Evolutionary conservation across 1,284 basidiomycete species (phyloP), one percentile per base, ranked within the genome.

Genomic region (Leccinum subrobustum): DNA sequence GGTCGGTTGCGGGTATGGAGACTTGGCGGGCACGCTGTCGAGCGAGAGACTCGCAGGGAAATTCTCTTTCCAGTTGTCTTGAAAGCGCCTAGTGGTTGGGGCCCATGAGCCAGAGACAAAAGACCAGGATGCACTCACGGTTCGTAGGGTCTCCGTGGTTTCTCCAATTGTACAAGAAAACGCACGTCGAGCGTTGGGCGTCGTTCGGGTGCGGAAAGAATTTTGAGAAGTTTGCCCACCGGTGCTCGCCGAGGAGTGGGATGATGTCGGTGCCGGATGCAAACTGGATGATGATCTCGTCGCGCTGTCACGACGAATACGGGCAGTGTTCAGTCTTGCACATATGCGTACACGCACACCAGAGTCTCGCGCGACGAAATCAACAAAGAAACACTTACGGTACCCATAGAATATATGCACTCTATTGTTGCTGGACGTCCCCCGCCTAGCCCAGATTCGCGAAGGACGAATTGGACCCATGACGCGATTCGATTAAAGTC

Each of bases 201-300:
- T 71, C 63, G 4, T 64, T 20, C 8, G 62, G 58, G 11, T 50
- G 57, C 60, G 9, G 5, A 7, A 18, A 65, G 2, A 18, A 5
- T 47, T 42, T 59, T 6, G 55, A 48, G 33, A 75, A 59, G 7
- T 52, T 44, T 3, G 64, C 59, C 69, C 65, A 72, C 1, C 60
- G 61, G 25, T 75, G 71, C 52, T 71, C 59, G 2, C 71, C 71
- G 3, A 75, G 70, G 16, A 73, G 64, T 3, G 73, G 70, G 6
- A 71, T 57, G 5, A 74, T 61, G 48, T 68, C 33, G 0, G 72
- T 74, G 16, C 58, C 64, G 4, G 57, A 44, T 55, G 56, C 56
- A n/a, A 73, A 69, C 18, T 75, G 72, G 14, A 75, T 55, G 37
- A 73, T 74, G 2, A 74, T 54, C 44, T 73, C 73, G 33, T 67